Conservation (phyloP, 179 eudicot species). For the Heliamphora ciliata region DNA sequence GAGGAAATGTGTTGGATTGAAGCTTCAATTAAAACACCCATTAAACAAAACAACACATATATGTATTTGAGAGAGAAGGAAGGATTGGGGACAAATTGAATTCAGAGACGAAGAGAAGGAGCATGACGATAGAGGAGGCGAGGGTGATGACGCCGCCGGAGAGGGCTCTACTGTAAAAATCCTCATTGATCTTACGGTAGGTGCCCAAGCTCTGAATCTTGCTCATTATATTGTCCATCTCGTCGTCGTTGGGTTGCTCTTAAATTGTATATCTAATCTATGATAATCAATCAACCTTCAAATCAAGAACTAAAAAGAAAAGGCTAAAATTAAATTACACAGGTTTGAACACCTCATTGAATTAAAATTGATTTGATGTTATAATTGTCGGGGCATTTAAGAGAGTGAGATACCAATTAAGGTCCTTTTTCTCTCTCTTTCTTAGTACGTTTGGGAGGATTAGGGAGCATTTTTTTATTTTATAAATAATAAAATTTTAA, state of each 20-base stretch:
- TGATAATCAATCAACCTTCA: background rate
- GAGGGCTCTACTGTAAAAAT: slow-evolving; percentile 72
- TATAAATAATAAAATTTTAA: too few species aligned
- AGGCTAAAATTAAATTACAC: background rate
- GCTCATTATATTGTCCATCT: slow-evolving; percentile 51
- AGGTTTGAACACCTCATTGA: slow-evolving; percentile 11
- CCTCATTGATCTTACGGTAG: slow-evolving; percentile 79
- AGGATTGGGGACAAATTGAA: slow-evolving; percentile 38
- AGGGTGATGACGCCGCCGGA: slow-evolving; percentile 88
- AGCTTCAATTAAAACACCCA: slow-evolving; percentile 4
- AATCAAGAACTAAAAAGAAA: background rate
- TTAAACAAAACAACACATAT: too few species aligned
- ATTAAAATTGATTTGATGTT: slow-evolving; percentile 9
- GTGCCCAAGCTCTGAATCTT: slow-evolving; percentile 71
- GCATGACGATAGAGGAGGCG: slow-evolving; percentile 61
- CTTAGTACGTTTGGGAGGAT: too few species aligned
- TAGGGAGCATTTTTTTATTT: too few species aligned
- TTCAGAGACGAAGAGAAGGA: slow-evolving; percentile 78
- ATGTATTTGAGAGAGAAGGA: background rate
- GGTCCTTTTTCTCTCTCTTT: background rate
- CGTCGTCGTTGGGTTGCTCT: background rate
- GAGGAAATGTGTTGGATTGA: background rate
- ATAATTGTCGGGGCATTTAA: slow-evolving; percentile 16
- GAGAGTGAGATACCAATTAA: slow-evolving; percentile 11
- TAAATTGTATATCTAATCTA: background rate